Evolutionary conservation across 2,329 filamentous ascomycete genomes (phyloP), one percentile per base, ranked within the genome.

Genomic region (Zymoseptoria pseudotritici): DNA sequence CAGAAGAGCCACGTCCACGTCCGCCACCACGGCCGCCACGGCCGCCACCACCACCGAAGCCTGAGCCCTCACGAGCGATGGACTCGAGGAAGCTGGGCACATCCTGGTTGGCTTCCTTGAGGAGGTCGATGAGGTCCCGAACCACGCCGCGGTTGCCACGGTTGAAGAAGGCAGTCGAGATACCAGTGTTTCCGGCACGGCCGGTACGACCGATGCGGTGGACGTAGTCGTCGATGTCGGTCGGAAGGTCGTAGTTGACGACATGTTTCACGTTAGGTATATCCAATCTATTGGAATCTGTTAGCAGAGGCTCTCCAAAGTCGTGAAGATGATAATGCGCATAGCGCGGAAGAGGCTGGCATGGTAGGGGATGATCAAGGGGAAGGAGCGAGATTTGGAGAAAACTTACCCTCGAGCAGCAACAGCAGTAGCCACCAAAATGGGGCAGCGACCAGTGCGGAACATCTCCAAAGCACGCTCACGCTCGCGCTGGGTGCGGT

Each of bases 191-290:
- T 77, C 94, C 94, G 67, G 94, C 94, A 91, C 94, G 94, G 74
- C 94, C 94, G 66, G 94, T 99, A 93, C 94, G 94, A 87, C 94
- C 94, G 72, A 99, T 99, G 76, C 94, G 90, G 79, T 99, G 94
- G 61, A 99, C 94, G 70, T 99, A 99, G 78, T 97, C 94, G 72
- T 97, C 94, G 71, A 97, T 96, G 73, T 97, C 94, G 59, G 92
- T 97, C 55, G 94, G 94, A n/a, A 99, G 84, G 76, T 99, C 94
- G 77, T 99, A 99, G 83, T 99, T 99, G 83, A 99, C 86, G 54
- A 99, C 94, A 78, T 99, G 94, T 51, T 86, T 93, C 63, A 99
- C 94, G 67, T 97, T 96, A 11, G 93, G 91, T 50, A 99, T 97
- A 82, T 97, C 93, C 13, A 96, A 81, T 79, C n/a, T n/a, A 90